Evolutionary conservation across 2,329 filamentous ascomycete genomes (phyloP), one percentile per base, ranked within the genome.

Genomic region (Trichoderma guizhouense): DNA sequence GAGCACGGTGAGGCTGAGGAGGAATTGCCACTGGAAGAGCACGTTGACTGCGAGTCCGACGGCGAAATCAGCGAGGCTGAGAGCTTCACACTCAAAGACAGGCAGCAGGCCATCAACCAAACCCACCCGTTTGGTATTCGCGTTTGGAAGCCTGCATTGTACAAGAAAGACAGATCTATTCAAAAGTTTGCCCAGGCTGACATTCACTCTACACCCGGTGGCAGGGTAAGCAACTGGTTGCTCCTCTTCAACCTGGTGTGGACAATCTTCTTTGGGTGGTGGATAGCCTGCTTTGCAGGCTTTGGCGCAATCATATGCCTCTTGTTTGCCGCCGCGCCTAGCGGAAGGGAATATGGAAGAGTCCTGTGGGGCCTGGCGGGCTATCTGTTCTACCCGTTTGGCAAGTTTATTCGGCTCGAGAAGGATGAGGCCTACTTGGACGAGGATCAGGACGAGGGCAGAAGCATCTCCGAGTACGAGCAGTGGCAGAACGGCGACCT

Each of bases 51-150:
- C 55, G 90, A 92, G 11, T 92, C 92, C 24, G 91, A 93, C 36
- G 90, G 84, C 72, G 90, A 92, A 72, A 78, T 95, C 66, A 98
- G 95, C 81, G 96, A 98, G 77, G 93, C 96, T 1, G 96, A 98
- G 83, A 98, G 95, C 84, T 99, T 99, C 80, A 99, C 96, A 0
- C 88, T 99, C 77, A 97, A 97, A 81, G 96, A 99, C 81, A 90
- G 96, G 71, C 96, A 99, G 82, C 91, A 97, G 80, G 96, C 96
- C 75, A 99, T 99, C 86, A 99, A 99, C 83, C 92, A 97, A 81
- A 99, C 96, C 0, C 96, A 99, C 85, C 96, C 96, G 0, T 99
- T 99, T 78, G 96, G 96, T 86, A 98, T 99, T 79, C 91, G 97
- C 80, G 93, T 99, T 74, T 99, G 96, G 96, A 99, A 99, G 82